Evolutionary conservation across 768 basidiomycete species (phyloP), one percentile per base, ranked within the genome.

Genomic region (Trametopsis cervina): DNA sequence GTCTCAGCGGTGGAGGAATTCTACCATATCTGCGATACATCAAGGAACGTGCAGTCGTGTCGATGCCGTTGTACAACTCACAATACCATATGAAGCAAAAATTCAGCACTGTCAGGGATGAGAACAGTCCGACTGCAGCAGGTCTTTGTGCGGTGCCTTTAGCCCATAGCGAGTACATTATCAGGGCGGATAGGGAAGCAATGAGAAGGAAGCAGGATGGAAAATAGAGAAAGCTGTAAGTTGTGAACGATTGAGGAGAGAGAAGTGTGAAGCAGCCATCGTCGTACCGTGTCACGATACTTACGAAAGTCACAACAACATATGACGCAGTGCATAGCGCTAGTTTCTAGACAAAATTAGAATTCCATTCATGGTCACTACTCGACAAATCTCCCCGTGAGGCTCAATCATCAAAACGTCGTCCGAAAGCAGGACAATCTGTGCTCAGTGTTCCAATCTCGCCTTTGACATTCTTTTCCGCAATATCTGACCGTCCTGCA

Each of bases 1-100:
- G n/a, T n/a, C n/a, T n/a, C n/a, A n/a, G n/a, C n/a, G n/a, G n/a
- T n/a, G 42, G 65, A 76, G 64, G 56, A 70, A 76, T 10, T 63
- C 59, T 53, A 75, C 60, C 74, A 76, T 74, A 57, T 73, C 75
- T 76, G 44, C 4, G 21, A 6, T 26, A 35, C 21, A 24, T 17
- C 12, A 40, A 29, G 40, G 38, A 29, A 2, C 12, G 17, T 40
- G 24, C 4, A n/a, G 18, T 15, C 41, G 2, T 26, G 38, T 15
- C 3, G 20, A 5, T 24, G 18, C 15, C 11, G 17, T 2, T 25
- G 17, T 22, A 2, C 24, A 4, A 63, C 75, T 63, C 56, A 77
- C 76, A 76, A 47, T 68, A 72, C 76, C 76, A 78, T 20, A 76
- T 77, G 52, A 70, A 64, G 2, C 57, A 63, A 33, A 72, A 70